Base-by-base conservation (phyloP, 2,329 filamentous ascomycete genomes). In the Diaporthe destruens region DNA sequence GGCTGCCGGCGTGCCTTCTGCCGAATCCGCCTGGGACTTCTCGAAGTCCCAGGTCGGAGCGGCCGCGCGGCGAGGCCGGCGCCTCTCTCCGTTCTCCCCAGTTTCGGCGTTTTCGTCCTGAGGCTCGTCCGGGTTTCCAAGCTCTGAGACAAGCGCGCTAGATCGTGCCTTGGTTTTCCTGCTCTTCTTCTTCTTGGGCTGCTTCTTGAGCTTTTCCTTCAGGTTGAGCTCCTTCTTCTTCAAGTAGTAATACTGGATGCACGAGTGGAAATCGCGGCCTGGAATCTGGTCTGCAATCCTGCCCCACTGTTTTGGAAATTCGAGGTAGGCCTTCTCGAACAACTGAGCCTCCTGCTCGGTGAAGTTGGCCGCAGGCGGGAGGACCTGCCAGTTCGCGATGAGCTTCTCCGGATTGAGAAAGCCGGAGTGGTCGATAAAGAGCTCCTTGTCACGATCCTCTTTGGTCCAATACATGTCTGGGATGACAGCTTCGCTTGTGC, bases 211-310 rank as follows among this genome's bases (percentile, higher is more conserved):
- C 81, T 93, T 94, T 78, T 94, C 92, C 80, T 95, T 94, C 74
- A 95, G 91, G 75, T 93, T 91, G 54, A 91, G 88, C 59, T 91
- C 87, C 82, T 92, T 92, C 83, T 91, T 96, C 79, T 92, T 93
- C 75, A 93, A 87, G 81, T 96, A 96, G 82, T 96, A 96, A 81
- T 95, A 94, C 79, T 94, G 92, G 76, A 96, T 96, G 81, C 92
- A 94, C 59, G 93, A 89, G 75, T 92, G 92, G 81, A 94, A 95
- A 77, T 93, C 91, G 32, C 93, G 90, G 39, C 88, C 86, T 0
- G 88, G 87, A 7, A 96, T 83, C 32, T 87, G 86, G 72, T 92
- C 90, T 6, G 93, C 92, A 72, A 96, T 91, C 77, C 90, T 91
- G 71, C 93, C 92, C 93, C 93, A 96, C 78, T 95, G 93, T 85